Percentiles rank a stretch among this genome's conserved stretches.
Evolutionary conservation across 1,284 basidiomycete genomes (phyloP).

Genomic region (Tremellales sp.): DNA sequence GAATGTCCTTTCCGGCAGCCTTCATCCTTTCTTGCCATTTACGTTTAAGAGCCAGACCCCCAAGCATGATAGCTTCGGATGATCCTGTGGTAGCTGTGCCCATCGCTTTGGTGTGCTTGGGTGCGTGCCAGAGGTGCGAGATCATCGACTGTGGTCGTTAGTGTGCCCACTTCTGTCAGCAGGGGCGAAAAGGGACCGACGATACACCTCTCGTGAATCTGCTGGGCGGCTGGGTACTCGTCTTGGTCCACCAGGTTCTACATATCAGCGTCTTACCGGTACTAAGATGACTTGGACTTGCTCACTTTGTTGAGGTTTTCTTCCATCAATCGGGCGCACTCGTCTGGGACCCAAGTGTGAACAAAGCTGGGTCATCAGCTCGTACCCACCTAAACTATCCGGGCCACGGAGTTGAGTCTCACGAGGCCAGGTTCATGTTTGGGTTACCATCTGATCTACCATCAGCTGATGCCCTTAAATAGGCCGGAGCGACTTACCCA

Average conservation of each 20-base stretch:
- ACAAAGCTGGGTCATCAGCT: conserved; percentile 56
- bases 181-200: conserved; percentile 13
- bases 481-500: conserved; percentile 41
- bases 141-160: conserved; percentile 62
- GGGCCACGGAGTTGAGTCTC: conserved; percentile 7
- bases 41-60: conserved; percentile 91
- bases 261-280: neutral
- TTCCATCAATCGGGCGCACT: conserved; percentile 65
- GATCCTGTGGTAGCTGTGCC: conserved; percentile 93
- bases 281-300: neutral
- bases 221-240: conserved; percentile 76
- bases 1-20: conserved; percentile 75
- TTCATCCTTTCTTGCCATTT: conserved; percentile 88
- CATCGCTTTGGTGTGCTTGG: conserved; percentile 65
- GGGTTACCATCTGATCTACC: conserved; percentile 62
- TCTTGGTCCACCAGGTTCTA: conserved; percentile 82
- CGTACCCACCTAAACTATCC: too few relatives aligned
- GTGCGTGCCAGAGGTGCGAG: conserved; percentile 89
- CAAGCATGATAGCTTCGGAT: conserved; percentile 86
- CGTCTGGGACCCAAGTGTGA: conserved; percentile 63
- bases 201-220: conserved; percentile 71
- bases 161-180: conserved; percentile 1
- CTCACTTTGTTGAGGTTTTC: conserved; percentile 73
- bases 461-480: neutral
- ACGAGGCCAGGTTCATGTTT: conserved; percentile 69